Conservation (phyloP, 371 early-diverging fungal genomes). For the Syncephalastrum sp. region DNA sequence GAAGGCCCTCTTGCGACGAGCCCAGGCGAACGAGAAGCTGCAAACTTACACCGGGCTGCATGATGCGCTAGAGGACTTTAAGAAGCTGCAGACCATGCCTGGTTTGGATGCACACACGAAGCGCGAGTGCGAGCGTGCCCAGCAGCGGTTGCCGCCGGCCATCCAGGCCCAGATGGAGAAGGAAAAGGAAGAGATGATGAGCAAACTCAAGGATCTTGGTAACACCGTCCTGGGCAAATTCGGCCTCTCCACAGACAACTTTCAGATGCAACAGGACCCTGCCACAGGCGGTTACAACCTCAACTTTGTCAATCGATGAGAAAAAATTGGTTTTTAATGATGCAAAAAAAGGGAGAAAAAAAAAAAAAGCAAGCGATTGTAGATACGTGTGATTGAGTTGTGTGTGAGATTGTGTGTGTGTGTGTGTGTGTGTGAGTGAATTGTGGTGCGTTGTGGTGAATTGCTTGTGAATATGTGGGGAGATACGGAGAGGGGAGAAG, state of each 20-base stretch:
- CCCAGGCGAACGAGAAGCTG: slow-evolving; percentile 72
- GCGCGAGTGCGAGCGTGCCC: slow-evolving; percentile 34
- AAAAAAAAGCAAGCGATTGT: no score
- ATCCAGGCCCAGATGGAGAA: slow-evolving; percentile 55
- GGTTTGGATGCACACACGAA: slow-evolving; percentile 37
- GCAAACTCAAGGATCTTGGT: slow-evolving; percentile 73
- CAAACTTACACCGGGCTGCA: slow-evolving; percentile 49
- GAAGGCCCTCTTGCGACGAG: slow-evolving; percentile 79
- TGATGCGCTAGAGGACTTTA: slow-evolving; percentile 60
- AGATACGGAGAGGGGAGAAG: no score
- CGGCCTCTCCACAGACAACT: slow-evolving; percentile 74
- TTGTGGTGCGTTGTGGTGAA: no score
- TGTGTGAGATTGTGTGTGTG: no score
- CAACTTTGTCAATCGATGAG: slow-evolving; percentile 60
- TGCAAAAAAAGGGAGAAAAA: no score
- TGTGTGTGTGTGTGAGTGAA: no score
- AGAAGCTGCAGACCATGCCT: slow-evolving; percentile 27
- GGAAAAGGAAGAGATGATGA: slow-evolving; percentile 77
- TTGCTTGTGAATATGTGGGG: no score
- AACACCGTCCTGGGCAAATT: slow-evolving; percentile 73
- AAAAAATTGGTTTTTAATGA: no score
- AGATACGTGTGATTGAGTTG: no score
- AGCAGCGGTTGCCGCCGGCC: slow-evolving; percentile 34
- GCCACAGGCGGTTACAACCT: slow-evolving; percentile 61
- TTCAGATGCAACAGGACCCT: slow-evolving; percentile 67